Evolutionary conservation across 768 basidiomycete genomes (phyloP).

Genomic region (Termitomyces sp.): DNA sequence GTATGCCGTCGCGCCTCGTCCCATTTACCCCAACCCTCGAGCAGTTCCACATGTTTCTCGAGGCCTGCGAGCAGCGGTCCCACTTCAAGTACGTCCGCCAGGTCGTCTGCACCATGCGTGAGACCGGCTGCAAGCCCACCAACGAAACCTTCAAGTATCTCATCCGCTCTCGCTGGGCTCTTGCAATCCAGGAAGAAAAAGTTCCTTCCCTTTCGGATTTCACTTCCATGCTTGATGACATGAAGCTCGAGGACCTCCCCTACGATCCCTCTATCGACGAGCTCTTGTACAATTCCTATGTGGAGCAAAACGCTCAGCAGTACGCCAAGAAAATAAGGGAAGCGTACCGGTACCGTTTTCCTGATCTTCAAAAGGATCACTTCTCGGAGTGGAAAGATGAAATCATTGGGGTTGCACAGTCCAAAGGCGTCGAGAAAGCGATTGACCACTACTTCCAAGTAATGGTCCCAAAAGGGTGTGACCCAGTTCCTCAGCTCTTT

Average conservation of each 20-base stretch:
- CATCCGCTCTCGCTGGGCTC: constrained; percentile 36
- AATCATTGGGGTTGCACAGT: constrained; percentile 16
- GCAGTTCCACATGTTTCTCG: constrained; percentile 55
- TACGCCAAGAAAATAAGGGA: constrained; percentile 35
- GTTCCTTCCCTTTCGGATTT: constrained; percentile 31
- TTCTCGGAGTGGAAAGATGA: constrained; percentile 10
- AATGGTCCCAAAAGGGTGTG: constrained; percentile 28
- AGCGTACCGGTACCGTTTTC: constrained; percentile 30
- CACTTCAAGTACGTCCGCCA: constrained; percentile 30
- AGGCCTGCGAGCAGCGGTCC: constrained; percentile 28
- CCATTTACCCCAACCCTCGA: constrained; percentile 41
- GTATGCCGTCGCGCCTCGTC: constrained; percentile 50
- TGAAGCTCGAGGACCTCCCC: constrained; percentile 38
- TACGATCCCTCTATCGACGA: constrained; percentile 39
- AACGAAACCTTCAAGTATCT: constrained; percentile 47
- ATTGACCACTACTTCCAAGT: constrained; percentile 28
- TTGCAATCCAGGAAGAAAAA: constrained; percentile 22
- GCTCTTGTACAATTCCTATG: constrained; percentile 40
- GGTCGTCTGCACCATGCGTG: constrained; percentile 31
- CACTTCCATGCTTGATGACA: constrained; percentile 40
- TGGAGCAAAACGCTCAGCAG: constrained; percentile 29
- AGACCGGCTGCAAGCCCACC: constrained; percentile 38
- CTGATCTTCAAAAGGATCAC: constrained; percentile 15
- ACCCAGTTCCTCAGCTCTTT: constrained; percentile 26
- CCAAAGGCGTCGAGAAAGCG: constrained; percentile 27